Evolutionary conservation across 805 yeast genomes (phyloP).

Genomic region (Wickerhamiella hasegawae): DNA sequence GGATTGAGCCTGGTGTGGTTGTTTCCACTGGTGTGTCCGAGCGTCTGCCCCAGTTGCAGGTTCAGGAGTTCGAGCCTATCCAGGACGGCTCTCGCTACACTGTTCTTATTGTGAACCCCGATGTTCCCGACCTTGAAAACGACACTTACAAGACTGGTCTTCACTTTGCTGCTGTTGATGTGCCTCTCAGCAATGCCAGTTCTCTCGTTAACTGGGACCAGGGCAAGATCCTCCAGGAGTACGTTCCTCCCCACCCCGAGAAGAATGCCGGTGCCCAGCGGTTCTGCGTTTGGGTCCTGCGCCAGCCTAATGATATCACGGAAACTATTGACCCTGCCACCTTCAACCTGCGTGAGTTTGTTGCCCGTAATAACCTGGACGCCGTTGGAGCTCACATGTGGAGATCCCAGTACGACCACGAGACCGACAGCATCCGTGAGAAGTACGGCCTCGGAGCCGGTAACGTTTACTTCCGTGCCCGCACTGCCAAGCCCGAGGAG

Average conservation of each 20-base stretch:
- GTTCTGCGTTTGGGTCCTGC: constrained; percentile 77
- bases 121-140: constrained; percentile 57
- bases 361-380: constrained; percentile 34
- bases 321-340: constrained; percentile 12
- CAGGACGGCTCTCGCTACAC: constrained; percentile 47
- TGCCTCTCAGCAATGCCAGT: constrained; percentile 41
- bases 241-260: constrained; percentile 77
- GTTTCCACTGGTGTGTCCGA: constrained; percentile 60
- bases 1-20: constrained; percentile 66
- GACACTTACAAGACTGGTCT: constrained; percentile 59
- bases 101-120: constrained; percentile 76
- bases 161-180: constrained; percentile 62
- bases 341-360: constrained; percentile 65
- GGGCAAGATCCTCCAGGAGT: constrained; percentile 35
- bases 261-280: constrained; percentile 74
- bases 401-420: constrained; percentile 73
- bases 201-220: constrained; percentile 31
- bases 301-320: constrained; percentile 33
- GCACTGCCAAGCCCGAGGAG: constrained; percentile 16
- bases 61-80: constrained; percentile 50
- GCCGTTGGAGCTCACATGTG: constrained; percentile 87
- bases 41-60: constrained; percentile 60
- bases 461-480: constrained; percentile 33
- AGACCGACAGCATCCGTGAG: constrained; percentile 50
- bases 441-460: constrained; percentile 63